Conservation (phyloP, 768 basidiomycete genomes). For the Sarcomyxa edulis region DNA sequence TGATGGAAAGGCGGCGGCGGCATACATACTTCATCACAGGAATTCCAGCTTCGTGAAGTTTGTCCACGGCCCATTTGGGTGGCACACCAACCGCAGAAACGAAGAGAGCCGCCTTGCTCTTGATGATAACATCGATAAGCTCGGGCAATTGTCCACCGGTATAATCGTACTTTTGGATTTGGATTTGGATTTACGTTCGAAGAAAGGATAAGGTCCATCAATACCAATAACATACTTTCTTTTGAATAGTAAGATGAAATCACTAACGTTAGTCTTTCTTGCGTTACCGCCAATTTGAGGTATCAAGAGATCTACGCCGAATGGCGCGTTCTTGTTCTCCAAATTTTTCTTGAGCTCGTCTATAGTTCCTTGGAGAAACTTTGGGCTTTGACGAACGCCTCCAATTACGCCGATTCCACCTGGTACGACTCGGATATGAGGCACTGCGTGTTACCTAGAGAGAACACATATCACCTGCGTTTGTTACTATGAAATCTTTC, state of each 20-base stretch:
- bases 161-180: slow-evolving; percentile 54
- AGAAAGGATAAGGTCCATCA: not conserved
- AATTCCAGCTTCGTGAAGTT: slow-evolving; percentile 73
- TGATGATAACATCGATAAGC: slow-evolving; percentile 75
- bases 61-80: slow-evolving; percentile 77
- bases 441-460: not conserved
- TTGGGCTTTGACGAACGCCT: slow-evolving; percentile 69
- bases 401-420: slow-evolving; percentile 87
- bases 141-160: slow-evolving; percentile 73
- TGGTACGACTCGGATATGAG: slow-evolving; percentile 12
- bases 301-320: slow-evolving; percentile 79
- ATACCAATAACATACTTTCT: not conserved
- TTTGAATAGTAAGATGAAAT: slow-evolving; percentile 6
- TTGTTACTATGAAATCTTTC: too few relatives aligned
- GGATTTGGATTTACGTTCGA: slow-evolving; percentile 14
- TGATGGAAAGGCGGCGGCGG: too few relatives aligned
- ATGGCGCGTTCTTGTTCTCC: slow-evolving; percentile 70
- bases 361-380: slow-evolving; percentile 61
- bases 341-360: slow-evolving; percentile 71
- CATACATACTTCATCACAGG: slow-evolving; percentile 76
- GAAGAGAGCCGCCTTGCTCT: slow-evolving; percentile 67
- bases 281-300: slow-evolving; percentile 81
- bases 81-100: slow-evolving; percentile 85
- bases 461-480: slow-evolving; percentile 47
- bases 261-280: slow-evolving; percentile 67